Percentiles rank a stretch among this genome's conserved stretches.
Conservation (phyloP, 805 yeast genomes). For the Zygosaccharomyces bisporus region DNA sequence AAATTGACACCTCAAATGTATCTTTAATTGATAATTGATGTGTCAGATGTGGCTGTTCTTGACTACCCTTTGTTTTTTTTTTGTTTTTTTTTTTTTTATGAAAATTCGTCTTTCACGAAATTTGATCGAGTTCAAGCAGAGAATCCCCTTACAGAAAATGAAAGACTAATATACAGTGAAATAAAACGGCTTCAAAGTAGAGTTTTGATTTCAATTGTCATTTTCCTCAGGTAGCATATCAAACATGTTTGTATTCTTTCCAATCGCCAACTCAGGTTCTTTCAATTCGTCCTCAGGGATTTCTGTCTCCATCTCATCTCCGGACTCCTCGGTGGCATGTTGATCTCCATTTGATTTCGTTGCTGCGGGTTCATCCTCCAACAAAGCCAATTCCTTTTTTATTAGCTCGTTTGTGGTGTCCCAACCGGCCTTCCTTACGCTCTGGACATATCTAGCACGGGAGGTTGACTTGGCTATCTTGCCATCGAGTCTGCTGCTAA, state of each 20-base stretch:
- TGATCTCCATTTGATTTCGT: slow-evolving; percentile 8
- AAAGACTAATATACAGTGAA: neutral
- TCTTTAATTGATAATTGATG: no score
- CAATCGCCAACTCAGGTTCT: slow-evolving; percentile 5
- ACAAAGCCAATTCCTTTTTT: slow-evolving; percentile 29
- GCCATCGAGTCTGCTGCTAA: slow-evolving; percentile 53
- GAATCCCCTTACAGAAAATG: neutral
- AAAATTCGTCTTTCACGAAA: neutral
- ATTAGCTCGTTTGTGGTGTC: slow-evolving; percentile 57
- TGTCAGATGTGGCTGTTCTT: neutral
- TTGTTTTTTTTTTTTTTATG: neutral
- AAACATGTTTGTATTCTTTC: slow-evolving; percentile 4
- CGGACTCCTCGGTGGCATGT: slow-evolving; percentile 18
- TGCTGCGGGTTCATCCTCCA: slow-evolving; percentile 6
- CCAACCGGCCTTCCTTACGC: slow-evolving; percentile 68
- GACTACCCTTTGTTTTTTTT: slow-evolving; percentile 1
- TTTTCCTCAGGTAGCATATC: slow-evolving; percentile 4
- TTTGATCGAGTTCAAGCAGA: neutral
- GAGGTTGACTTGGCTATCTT: slow-evolving; percentile 63
- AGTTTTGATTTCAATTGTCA: slow-evolving; percentile 3
- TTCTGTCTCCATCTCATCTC: slow-evolving; percentile 12
- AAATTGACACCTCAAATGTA: no score
- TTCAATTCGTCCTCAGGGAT: slow-evolving; percentile 18
- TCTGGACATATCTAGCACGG: slow-evolving; percentile 59
- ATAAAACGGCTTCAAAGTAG: neutral